Evolutionary conservation across 768 basidiomycete genomes (phyloP).

Genomic region (Tulasnella sp.): DNA sequence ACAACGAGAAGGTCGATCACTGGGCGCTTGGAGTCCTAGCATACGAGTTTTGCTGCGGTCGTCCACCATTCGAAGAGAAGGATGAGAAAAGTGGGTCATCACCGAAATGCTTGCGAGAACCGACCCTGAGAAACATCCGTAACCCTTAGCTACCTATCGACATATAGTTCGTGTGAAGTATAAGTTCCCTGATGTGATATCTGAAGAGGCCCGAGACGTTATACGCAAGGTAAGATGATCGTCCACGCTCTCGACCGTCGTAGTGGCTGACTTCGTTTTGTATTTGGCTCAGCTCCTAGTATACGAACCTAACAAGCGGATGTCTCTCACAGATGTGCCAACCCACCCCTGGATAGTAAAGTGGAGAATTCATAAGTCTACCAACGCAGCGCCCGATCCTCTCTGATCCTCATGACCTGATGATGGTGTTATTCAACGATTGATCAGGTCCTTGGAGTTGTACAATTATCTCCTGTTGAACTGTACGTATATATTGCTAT

Average conservation of each 20-base stretch:
- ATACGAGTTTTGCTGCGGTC: conserved; percentile 36
- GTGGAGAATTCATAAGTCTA: neutral
- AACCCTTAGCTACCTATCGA: conserved; percentile 30
- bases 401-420: no score
- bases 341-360: conserved; percentile 34
- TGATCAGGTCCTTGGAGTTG: no score
- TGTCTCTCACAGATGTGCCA: conserved; percentile 31
- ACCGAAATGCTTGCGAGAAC: neutral
- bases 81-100: conserved; percentile 8
- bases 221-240: conserved; percentile 27
- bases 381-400: no score
- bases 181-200: conserved; percentile 30
- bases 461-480: no score
- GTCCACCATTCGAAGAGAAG: conserved; percentile 35
- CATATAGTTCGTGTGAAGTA: conserved; percentile 31
- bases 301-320: conserved; percentile 30
- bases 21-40: conserved; percentile 39
- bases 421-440: no score
- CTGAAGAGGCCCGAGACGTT: conserved; percentile 33
- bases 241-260: no score
- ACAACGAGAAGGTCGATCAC: conserved; percentile 35
- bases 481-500: no score
- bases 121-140: neutral
- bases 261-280: no score
- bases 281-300: conserved; percentile 33